Conservation (phyloP, 2,329 filamentous ascomycete genomes). For the Daldinia eschscholtzii region DNA sequence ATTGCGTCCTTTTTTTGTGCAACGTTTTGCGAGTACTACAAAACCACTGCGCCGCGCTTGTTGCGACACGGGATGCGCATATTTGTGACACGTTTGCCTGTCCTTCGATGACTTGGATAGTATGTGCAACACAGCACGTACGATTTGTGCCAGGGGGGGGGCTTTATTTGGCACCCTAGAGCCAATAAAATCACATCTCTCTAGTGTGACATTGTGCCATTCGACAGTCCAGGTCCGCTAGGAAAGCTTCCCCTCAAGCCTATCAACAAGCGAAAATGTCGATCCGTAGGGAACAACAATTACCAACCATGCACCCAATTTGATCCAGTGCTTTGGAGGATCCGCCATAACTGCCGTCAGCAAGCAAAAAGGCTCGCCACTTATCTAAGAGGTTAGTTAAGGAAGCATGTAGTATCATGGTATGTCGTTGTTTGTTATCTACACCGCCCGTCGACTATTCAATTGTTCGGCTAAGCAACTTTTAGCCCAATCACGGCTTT, state of each 20-base stretch:
- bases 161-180: not conserved
- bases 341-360: conserved; percentile 32
- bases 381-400: not conserved
- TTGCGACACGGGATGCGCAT: conserved; percentile 33
- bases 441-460: conserved; percentile 19
- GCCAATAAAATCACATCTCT: not conserved
- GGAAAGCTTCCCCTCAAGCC: conserved; percentile 14
- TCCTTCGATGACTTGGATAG: not conserved
- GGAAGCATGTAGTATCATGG: not conserved
- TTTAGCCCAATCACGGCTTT: conserved; percentile 7
- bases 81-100: conserved; percentile 15
- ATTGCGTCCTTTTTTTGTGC: conserved; percentile 19
- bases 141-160: conserved; percentile 3
- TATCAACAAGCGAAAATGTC: conserved; percentile 33
- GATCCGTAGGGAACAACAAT: conserved; percentile 25
- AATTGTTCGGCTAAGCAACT: conserved; percentile 1
- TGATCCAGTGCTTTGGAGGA: conserved; percentile 17
- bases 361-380: conserved; percentile 12
- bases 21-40: conserved; percentile 30
- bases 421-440: conserved; percentile 24
- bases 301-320: conserved; percentile 14
- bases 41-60: conserved; percentile 42
- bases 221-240: conserved; percentile 14
- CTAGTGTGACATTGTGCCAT: not conserved
- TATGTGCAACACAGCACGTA: not conserved